These are phyloP conservation scores for Orbilia brochopaga DNA, from an alignment of 2,329 filamentous ascomycete species.

Conservation along the genomic window DNA sequence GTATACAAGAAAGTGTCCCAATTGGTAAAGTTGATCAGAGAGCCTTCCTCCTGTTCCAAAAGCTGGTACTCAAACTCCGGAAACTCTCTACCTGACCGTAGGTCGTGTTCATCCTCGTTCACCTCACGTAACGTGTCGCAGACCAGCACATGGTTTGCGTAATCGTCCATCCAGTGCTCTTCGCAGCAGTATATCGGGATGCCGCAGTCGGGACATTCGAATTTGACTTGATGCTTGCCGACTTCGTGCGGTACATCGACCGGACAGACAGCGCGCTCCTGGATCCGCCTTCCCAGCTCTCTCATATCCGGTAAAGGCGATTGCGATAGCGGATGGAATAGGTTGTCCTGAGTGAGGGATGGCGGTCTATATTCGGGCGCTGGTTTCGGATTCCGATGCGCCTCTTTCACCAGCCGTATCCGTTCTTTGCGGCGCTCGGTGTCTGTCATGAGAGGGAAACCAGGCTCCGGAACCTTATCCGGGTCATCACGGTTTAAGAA, in stretches of 20 bases:
- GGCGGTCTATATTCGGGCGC: slow-evolving; percentile 21
- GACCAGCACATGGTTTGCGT: slow-evolving; percentile 87
- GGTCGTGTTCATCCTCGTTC: slow-evolving; percentile 97
- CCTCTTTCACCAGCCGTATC: slow-evolving; percentile 32
- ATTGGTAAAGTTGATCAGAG: slow-evolving; percentile 94
- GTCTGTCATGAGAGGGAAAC: slow-evolving; percentile 23
- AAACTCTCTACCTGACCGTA: slow-evolving; percentile 88
- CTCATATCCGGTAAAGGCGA: slow-evolving; percentile 90
- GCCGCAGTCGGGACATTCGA: slow-evolving; percentile 95
- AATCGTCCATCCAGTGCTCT: slow-evolving; percentile 94
- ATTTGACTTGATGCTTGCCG: slow-evolving; percentile 78
- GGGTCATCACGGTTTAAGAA: slow-evolving; percentile 38
- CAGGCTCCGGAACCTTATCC: slow-evolving; percentile 36
- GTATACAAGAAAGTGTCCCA: slow-evolving; percentile 98
- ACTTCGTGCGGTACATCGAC: slow-evolving; percentile 82
- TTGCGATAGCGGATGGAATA: slow-evolving; percentile 89
- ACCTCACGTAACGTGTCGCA: slow-evolving; percentile 90
- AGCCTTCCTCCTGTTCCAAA: slow-evolving; percentile 86
- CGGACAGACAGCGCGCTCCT: slow-evolving; percentile 89
- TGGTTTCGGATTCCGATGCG: slow-evolving; percentile 35
- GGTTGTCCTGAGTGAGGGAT: slow-evolving; percentile 73
- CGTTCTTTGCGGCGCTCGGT: slow-evolving; percentile 33
- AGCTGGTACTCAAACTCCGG: slow-evolving; percentile 86
- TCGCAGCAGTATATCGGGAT: slow-evolving; percentile 92
- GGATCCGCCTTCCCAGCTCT: slow-evolving; percentile 85